Base-by-base conservation (phyloP, 306 rosid species). In the Trifolium subterraneum region DNA sequence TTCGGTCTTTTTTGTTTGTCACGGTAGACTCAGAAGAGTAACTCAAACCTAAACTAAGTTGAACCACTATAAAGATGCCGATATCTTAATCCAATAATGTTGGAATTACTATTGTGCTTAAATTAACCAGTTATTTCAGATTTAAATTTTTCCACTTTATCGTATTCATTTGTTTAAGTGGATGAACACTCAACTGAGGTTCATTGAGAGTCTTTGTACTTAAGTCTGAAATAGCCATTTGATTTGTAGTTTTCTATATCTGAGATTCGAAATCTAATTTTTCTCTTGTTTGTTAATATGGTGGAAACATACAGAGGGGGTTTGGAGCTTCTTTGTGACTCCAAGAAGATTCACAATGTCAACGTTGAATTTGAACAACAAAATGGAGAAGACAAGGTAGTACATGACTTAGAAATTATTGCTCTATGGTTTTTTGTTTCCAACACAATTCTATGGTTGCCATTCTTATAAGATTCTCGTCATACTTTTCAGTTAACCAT, bases 261-360 rank as follows among this genome's bases (percentile, higher is more conserved):
- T 18, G 31, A 52, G 36, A 10, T 51, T 18, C 25, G 64, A 39
- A 19, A 13, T 55, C 27, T 73, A 20, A 11, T 66, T 33, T 74
- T 63, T 54, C 60, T 71, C 33, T 80, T 68, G 35, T 76, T 27
- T 78, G 73, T 78, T 83, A 64, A 70, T 66, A 42, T 71, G 59
- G 36, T 7, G 70, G 23, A 68, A 56, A 74, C 63, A 69, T 27
- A 70, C 90, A 91, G 96, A 19, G 99, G 99, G 51, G 99, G 99
- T 47, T 76, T 90, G 80, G 99, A 90, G 86, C 94, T 94, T 72
- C 97, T 94, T 60, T 94, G 97, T 69, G 79, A 92, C 64, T 91
- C 99, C 65, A 86, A 90, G 76, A 94, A 94, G 90, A 84, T 90
- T 54, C 96, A 90, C 64, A 82, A 82, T 68, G 92, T 94, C 77